Evolutionary conservation across 2,329 filamentous ascomycete genomes (phyloP).

Genomic region (Arthrobotrys sphaeroides): DNA sequence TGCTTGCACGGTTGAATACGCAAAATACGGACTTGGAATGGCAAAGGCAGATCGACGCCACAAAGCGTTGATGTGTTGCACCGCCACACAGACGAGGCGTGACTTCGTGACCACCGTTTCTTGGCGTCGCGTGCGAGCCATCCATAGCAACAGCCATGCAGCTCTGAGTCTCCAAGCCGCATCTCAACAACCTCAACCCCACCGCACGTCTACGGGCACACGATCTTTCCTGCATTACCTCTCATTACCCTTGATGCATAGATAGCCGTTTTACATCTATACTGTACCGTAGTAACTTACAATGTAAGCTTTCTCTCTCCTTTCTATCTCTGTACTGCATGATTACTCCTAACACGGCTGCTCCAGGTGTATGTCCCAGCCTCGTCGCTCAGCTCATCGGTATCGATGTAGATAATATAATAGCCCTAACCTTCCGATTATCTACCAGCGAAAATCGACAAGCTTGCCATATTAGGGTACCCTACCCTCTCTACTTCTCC

Average conservation of each 20-base stretch:
- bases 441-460: slow-evolving; percentile 86
- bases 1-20: not conserved
- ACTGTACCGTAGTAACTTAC: not conserved
- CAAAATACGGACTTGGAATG: not conserved
- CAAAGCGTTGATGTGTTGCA: slow-evolving; percentile 30
- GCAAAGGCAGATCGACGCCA: not conserved
- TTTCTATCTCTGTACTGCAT: not conserved
- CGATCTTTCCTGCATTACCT: not conserved
- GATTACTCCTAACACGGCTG: slow-evolving; percentile 10
- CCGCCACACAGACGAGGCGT: slow-evolving; percentile 25
- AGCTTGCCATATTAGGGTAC: slow-evolving; percentile 82
- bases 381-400: too few species aligned
- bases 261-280: not conserved
- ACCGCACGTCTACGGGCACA: not conserved
- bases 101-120: slow-evolving; percentile 38
- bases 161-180: slow-evolving; percentile 16
- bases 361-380: slow-evolving; percentile 39
- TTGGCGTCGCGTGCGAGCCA: not conserved
- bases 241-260: not conserved
- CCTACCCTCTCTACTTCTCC: not conserved
- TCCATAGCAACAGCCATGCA: not conserved
- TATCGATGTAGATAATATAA: not conserved
- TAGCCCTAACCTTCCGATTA: not conserved
- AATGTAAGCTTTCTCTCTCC: slow-evolving; percentile 22
- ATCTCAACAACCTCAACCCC: not conserved